Percentiles rank a stretch among this genome's conserved stretches.
These are phyloP conservation scores for Tephrocybe sp. DNA, from an alignment of 768 basidiomycete genomes.

Conservation along the genomic window DNA sequence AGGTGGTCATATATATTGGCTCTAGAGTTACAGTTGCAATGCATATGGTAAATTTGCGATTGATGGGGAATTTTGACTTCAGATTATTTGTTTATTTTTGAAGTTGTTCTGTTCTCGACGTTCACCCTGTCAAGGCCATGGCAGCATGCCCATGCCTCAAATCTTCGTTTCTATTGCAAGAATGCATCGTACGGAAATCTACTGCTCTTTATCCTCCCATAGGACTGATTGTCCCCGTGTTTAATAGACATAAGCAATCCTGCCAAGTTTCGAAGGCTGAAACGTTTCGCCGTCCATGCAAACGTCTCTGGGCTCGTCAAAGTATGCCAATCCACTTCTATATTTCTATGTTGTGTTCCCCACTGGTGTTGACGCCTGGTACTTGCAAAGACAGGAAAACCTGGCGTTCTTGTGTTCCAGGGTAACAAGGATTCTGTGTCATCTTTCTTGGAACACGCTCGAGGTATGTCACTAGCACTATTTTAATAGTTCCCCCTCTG, in stretches of 20 bases:
- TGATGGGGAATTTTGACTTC: background rate
- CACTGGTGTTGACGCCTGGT: background rate
- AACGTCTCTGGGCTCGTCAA: conserved; percentile 42
- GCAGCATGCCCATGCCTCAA: conserved; percentile 13
- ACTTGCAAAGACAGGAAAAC: conserved; percentile 35
- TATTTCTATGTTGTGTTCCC: background rate
- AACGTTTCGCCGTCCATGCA: conserved; percentile 34
- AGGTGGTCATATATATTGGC: too few relatives aligned
- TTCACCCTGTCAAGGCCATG: conserved; percentile 4
- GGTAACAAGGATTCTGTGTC: conserved; percentile 34
- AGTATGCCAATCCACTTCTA: conserved; percentile 16
- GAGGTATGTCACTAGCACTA: conserved; percentile 25
- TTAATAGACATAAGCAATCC: conserved; percentile 40
- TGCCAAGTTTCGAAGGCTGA: conserved; percentile 41
- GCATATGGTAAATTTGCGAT: too few relatives aligned
- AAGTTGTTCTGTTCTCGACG: background rate
- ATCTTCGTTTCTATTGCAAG: conserved; percentile 37
- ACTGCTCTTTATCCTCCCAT: background rate
- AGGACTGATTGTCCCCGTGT: background rate
- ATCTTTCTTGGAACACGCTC: conserved; percentile 35
- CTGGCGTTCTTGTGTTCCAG: conserved; percentile 43
- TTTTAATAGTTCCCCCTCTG: too few relatives aligned
- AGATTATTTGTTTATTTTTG: background rate
- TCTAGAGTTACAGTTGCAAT: too few relatives aligned
- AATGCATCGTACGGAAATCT: conserved; percentile 43